Base-by-base conservation (phyloP, 129 eudicot species). In the Flaveria robusta region DNA sequence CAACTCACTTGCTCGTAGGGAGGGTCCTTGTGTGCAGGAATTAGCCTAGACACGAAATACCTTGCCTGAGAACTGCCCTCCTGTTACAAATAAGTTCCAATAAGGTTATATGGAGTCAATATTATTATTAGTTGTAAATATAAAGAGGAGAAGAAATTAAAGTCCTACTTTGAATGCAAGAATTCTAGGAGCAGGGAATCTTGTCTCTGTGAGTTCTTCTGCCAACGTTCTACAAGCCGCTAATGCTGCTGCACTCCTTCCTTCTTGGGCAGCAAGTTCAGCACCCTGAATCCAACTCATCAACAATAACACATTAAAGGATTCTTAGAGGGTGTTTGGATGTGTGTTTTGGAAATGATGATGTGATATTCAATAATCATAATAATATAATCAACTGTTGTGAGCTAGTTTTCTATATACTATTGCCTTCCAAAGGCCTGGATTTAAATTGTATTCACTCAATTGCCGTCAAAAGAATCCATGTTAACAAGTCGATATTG, bases 61-160 rank as follows among this genome's bases (percentile, higher is more conserved):
- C 99, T 88, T 10, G 99, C 96, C 78, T 94, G 97, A 71, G 99
- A 94, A 83, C 97, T 91, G 46, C 97, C 99, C 86, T 91, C 99
- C 99, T 94, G 90, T 82, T 52, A 72, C 65, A 68, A 72, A 34
- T 22, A 70, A 78, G 7, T 31, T 70, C 27, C 54, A 13, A 63
- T 39, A 41, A 55, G 66, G 39, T 34, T 34, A 34, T 34, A 34
- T 34, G 39, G 19, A 2, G 56, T 27, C 49, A 54, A 65, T 70
- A 15, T 34, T 51, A 14, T 41, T 11, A 19, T 2, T 37, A 23
- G 45, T 50, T 27, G 45, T 7, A 49, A 26, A 11, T 18, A 45
- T 13, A 20, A 3, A 74, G 29, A 10, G 34, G 23, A 1, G 15
- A 50, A 74, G 15, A 26, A 24, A 14, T 19, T 9, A 9, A 39